Percentiles rank a stretch among this genome's conserved stretches.
phyloP scores from a whole-genome alignment of 768 basidiomycete species.

The Tephrocybe rancida region DNA sequence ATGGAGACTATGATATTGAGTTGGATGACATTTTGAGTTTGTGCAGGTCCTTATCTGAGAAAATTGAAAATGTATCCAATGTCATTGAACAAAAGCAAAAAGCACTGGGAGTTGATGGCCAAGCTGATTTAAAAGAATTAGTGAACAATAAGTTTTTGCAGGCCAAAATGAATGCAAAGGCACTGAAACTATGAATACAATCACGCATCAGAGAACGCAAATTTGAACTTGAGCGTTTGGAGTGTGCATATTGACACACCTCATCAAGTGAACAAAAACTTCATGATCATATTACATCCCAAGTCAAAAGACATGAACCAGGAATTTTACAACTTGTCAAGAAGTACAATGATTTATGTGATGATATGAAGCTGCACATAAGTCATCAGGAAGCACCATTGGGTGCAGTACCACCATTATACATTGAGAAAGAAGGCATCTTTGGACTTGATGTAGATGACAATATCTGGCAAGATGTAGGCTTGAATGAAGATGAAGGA shows the following conservation, averaged over 20 bases:
- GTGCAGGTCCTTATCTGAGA: too few species aligned
- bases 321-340: not conserved
- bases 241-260: not conserved
- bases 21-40: too few species aligned
- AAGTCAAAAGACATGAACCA: not conserved
- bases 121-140: too few species aligned
- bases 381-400: constrained; percentile 16
- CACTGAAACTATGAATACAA: not conserved
- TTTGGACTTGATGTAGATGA: constrained; percentile 37
- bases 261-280: not conserved
- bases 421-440: constrained; percentile 20
- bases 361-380: not conserved
- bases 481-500: constrained; percentile 23
- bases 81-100: too few species aligned
- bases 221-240: not conserved
- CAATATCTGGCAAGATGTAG: constrained; percentile 34
- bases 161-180: not conserved
- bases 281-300: not conserved
- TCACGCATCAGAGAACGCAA: not conserved
- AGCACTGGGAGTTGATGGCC: too few species aligned
- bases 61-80: too few species aligned
- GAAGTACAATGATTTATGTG: not conserved
- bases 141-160: not conserved
- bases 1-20: too few species aligned
- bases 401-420: constrained; percentile 21